Evolutionary conservation across 1,139 yeast species (phyloP), one percentile per base, ranked within the genome.

Genomic region (Diutina pseudorugosa): DNA sequence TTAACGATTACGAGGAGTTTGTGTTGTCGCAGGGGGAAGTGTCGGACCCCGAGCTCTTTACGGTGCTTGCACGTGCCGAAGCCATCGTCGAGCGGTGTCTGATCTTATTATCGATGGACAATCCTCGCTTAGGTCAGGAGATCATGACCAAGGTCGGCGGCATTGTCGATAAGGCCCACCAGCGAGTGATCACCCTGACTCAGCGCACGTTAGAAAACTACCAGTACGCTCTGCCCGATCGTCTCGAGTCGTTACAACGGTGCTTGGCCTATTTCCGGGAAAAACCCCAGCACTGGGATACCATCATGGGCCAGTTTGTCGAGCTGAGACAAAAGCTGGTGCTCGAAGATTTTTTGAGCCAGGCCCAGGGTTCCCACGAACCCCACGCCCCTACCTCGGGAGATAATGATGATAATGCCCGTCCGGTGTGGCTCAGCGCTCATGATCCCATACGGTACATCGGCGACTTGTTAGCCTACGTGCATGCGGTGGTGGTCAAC

Each of bases 391-490:
- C 21, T 61, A 11, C 27, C 41, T n/a, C 16, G 30, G 36, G 4
- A 9, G n/a, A 11, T 11, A 9, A 30, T 12, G n/a, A 30, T 9
- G n/a, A 30, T 30, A 30, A 30, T 14, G 19, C 40, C 55, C 68
- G 81, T 55, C 86, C 91, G 1, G 71, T 88, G 21, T 76, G 79
- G 50, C 69, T 84, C 51, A 77, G 84, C 11, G 84, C 91, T 0
- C 87, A 85, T 63, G 97, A 93, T 65, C 88, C 96, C 1, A 71
- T 82, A 19, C 73, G 96, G 54, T 90, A 83, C 59, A 75, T 88
- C 19, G 96, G 98, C 27, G 98, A 90, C 64, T 76, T 93, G 36
- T 69, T 93, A 50, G 98, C 98, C 0, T 87, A 88, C 70, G 76
- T 91, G 14, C 98, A 94, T 62, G 80, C 94, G 0, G 77, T 89